phyloP scores from a whole-genome alignment of 495 filamentous ascomycete genomes.

The Penicillium cosmopolitanum region DNA sequence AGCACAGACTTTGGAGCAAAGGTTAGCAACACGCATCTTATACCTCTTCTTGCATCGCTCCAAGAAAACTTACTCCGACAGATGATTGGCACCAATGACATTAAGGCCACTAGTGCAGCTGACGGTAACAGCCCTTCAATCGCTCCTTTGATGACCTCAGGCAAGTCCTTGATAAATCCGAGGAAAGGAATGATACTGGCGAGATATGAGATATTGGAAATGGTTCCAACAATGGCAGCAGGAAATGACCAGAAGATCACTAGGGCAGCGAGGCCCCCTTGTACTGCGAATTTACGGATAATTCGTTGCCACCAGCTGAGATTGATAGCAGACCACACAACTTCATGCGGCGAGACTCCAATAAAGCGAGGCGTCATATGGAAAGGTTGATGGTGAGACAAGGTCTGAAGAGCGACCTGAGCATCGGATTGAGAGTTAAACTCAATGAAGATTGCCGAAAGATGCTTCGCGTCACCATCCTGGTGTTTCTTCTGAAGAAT shows the following conservation, averaged over 20 bases:
- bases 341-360: conserved; percentile 74
- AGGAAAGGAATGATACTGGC: conserved; percentile 64
- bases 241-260: conserved; percentile 94
- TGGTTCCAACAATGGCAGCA: conserved; percentile 75
- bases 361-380: conserved; percentile 85
- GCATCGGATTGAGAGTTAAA: conserved; percentile 79
- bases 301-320: conserved; percentile 85
- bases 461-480: conserved; percentile 46
- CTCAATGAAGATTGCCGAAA: conserved; percentile 82
- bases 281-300: conserved; percentile 65
- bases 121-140: conserved; percentile 79
- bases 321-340: conserved; percentile 80
- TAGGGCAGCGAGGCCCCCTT: conserved; percentile 70
- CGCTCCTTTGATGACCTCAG: conserved; percentile 69
- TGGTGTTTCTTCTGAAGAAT: conserved; percentile 60
- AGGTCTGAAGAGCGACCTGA: conserved; percentile 76
- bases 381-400: conserved; percentile 81
- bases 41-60: not conserved
- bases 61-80: conserved; percentile 64
- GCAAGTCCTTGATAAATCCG: conserved; percentile 70
- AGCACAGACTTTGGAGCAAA: conserved; percentile 58
- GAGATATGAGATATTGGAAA: conserved; percentile 79
- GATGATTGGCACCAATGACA: conserved; percentile 84
- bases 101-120: conserved; percentile 75
- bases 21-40: conserved; percentile 18